Conservation (phyloP, 1,139 yeast genomes). For the Torulaspora pretoriensis region DNA sequence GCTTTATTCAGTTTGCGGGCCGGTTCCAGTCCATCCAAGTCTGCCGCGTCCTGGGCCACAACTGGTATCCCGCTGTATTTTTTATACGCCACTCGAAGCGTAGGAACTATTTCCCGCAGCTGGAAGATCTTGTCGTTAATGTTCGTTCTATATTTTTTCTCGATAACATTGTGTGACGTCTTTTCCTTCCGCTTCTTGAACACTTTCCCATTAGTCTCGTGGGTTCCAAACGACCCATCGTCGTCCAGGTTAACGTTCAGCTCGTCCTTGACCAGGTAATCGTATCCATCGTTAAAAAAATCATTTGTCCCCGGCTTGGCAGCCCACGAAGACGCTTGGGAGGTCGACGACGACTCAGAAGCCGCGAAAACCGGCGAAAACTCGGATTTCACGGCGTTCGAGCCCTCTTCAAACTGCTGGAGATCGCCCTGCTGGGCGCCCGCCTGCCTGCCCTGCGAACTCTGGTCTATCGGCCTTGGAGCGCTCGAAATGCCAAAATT, state of each 20-base stretch:
- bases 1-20: conserved; percentile 87
- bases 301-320: not conserved
- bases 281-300: conserved; percentile 5
- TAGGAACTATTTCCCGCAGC: conserved; percentile 68
- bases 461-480: not conserved
- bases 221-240: conserved; percentile 7
- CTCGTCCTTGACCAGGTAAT: conserved; percentile 13
- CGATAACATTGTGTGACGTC: conserved; percentile 69
- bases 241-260: conserved; percentile 6
- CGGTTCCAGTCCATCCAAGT: conserved; percentile 82
- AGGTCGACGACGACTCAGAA: conserved; percentile 5
- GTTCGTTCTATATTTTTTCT: conserved; percentile 69
- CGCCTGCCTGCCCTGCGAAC: not conserved
- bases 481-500: not conserved
- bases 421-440: not conserved
- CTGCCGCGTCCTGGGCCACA: conserved; percentile 34
- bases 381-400: conserved; percentile 12
- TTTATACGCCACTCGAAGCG: conserved; percentile 42
- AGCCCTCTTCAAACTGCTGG: conserved; percentile 3
- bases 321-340: conserved; percentile 3
- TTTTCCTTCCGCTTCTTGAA: conserved; percentile 46
- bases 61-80: conserved; percentile 38
- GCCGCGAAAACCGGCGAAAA: conserved; percentile 12
- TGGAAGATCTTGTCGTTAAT: conserved; percentile 64
- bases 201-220: conserved; percentile 14